Evolutionary conservation across 306 rosid species (phyloP).

Genomic region (Adenanthera pavonina): DNA sequence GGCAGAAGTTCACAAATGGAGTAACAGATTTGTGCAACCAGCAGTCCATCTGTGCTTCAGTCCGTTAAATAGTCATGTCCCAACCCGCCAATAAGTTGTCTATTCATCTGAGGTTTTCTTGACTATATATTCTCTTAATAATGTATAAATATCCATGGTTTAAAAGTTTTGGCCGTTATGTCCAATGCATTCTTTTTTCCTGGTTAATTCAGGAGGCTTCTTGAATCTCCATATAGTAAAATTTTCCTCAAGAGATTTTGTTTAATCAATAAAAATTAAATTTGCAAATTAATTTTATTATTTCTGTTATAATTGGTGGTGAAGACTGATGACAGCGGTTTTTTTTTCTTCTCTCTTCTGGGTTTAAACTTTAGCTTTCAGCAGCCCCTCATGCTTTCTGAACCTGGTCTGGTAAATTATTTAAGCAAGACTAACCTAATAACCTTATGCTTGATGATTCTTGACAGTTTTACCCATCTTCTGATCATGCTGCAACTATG

Average conservation of each 20-base stretch:
- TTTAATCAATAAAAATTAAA: constrained; percentile 32
- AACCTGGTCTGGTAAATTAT: no score
- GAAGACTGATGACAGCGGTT: not conserved
- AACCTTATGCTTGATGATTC: no score
- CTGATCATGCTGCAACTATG: no score
- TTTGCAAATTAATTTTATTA: constrained; percentile 10
- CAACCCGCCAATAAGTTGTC: not conserved
- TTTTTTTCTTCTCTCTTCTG: no score
- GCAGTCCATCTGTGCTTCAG: constrained; percentile 70
- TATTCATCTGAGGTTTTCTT: constrained; percentile 6
- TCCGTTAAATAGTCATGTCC: constrained; percentile 47
- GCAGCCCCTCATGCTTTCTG: not conserved
- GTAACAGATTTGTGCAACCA: constrained; percentile 63
- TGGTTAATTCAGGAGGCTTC: not conserved
- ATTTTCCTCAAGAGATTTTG: constrained; percentile 23
- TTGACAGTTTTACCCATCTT: no score
- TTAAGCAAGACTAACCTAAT: no score
- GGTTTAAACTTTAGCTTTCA: not conserved
- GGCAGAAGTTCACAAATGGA: constrained; percentile 62
- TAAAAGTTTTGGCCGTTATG: constrained; percentile 16
- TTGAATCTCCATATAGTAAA: constrained; percentile 10
- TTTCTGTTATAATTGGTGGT: not conserved
- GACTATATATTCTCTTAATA: constrained; percentile 17
- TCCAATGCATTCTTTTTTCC: not conserved
- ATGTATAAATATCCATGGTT: constrained; percentile 9